These are phyloP conservation scores for Aspergillus terreus DNA, from an alignment of 2,329 filamentous ascomycete species.

Conservation along the genomic window DNA sequence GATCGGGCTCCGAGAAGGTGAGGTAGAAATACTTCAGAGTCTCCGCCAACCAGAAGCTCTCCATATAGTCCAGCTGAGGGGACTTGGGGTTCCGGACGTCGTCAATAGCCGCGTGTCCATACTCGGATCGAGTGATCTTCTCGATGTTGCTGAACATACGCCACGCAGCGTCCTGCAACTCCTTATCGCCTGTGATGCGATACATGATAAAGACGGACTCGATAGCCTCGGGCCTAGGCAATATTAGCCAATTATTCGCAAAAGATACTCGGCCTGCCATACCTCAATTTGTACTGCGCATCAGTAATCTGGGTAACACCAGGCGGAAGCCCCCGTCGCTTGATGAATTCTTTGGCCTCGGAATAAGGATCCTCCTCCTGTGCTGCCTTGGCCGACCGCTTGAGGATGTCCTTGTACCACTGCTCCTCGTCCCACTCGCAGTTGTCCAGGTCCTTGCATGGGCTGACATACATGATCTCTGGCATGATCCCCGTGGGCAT, in stretches of 20 bases:
- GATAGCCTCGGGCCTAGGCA: conserved; percentile 52
- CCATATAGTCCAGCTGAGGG: conserved; percentile 37
- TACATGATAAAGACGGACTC: conserved; percentile 61
- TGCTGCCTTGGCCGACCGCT: conserved; percentile 13
- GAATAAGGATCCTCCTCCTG: conserved; percentile 14
- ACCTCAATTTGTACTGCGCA: conserved; percentile 30
- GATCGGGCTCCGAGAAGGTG: conserved; percentile 39
- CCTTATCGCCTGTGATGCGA: conserved; percentile 54
- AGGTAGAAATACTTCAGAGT: conserved; percentile 46
- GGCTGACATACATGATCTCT: conserved; percentile 52
- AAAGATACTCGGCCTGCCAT: conserved; percentile 1
- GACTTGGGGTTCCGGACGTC: conserved; percentile 36
- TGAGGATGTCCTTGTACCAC: conserved; percentile 29
- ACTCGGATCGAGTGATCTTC: conserved; percentile 39
- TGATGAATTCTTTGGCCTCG: conserved; percentile 18
- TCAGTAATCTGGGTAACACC: conserved; percentile 26
- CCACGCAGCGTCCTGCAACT: conserved; percentile 46
- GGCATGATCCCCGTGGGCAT: conserved; percentile 60
- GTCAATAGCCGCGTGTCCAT: conserved; percentile 41
- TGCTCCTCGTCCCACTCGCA: conserved; percentile 54
- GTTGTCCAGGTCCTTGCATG: conserved; percentile 42
- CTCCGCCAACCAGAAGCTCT: conserved; percentile 46
- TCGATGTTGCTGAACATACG: conserved; percentile 49
- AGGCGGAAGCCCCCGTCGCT: conserved; percentile 21
- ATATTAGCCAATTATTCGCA: background rate